These are phyloP conservation scores for Trichophyton benhamiae DNA, from an alignment of 2,329 filamentous ascomycete genomes.

Conservation along the genomic window DNA sequence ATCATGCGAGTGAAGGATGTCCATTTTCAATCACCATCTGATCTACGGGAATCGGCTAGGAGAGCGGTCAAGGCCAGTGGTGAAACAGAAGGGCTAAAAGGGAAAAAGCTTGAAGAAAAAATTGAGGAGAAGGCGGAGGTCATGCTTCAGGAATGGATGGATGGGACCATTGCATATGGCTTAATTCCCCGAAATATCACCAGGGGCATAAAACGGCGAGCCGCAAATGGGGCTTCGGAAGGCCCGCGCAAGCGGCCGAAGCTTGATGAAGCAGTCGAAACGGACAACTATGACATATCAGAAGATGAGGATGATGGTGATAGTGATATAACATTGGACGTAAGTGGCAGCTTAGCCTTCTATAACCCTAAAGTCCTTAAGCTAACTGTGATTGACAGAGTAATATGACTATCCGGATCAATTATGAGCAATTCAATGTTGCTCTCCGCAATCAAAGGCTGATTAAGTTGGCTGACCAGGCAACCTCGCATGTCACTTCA, in stretches of 20 bases:
- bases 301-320: conserved; percentile 27
- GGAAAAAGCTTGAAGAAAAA: conserved; percentile 27
- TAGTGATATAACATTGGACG: conserved; percentile 24
- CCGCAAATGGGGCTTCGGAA: conserved; percentile 15
- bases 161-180: conserved; percentile 25
- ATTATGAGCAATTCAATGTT: conserved; percentile 73
- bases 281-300: conserved; percentile 20
- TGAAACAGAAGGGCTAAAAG: conserved; percentile 26
- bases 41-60: conserved; percentile 29
- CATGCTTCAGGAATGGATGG: conserved; percentile 24
- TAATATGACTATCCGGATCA: conserved; percentile 63
- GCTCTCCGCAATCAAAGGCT: conserved; percentile 69
- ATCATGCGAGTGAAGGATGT: conserved; percentile 29
- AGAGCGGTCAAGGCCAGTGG: conserved; percentile 21
- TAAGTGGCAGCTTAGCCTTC: conserved; percentile 15
- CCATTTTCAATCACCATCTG: conserved; percentile 31
- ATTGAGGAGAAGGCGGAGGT: conserved; percentile 20
- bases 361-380: neutral
- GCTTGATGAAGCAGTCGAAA: conserved; percentile 17
- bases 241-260: conserved; percentile 12
- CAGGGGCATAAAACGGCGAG: conserved; percentile 25
- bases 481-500: conserved; percentile 60
- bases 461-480: conserved; percentile 56
- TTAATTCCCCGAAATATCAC: conserved; percentile 24
- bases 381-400: conserved; percentile 37